These are phyloP conservation scores for Sonneratia caseolaris DNA, from an alignment of 345 rosid species.

Conservation along the genomic window DNA sequence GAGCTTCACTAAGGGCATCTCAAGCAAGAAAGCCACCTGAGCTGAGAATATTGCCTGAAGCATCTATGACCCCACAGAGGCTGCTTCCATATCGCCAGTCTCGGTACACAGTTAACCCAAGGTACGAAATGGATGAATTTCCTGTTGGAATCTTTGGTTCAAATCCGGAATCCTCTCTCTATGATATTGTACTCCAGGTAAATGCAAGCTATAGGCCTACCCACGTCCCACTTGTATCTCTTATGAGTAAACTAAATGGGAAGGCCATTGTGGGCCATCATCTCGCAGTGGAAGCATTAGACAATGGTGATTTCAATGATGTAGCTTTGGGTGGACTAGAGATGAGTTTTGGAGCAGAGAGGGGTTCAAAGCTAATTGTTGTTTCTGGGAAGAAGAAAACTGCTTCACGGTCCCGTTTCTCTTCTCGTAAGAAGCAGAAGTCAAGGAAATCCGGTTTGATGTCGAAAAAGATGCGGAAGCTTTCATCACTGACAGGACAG, in stretches of 20 bases:
- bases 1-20: conserved; percentile 19
- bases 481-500: conserved; percentile 65
- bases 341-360: conserved; percentile 15
- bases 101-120: conserved; percentile 40
- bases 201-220: conserved; percentile 51
- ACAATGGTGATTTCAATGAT: conserved; percentile 24
- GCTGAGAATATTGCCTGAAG: conserved; percentile 17
- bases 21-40: conserved; percentile 23
- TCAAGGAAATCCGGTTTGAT: conserved; percentile 37
- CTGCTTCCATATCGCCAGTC: conserved; percentile 46
- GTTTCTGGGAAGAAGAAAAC: conserved; percentile 21
- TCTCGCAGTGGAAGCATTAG: conserved; percentile 44
- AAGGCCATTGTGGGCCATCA: conserved; percentile 89
- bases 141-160: conserved; percentile 23
- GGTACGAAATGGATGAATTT: conserved; percentile 33
- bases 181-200: conserved; percentile 68
- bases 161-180: conserved; percentile 28
- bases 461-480: conserved; percentile 63
- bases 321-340: conserved; percentile 9
- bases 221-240: conserved; percentile 82
- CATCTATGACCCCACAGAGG: conserved; percentile 41
- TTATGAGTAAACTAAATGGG: conserved; percentile 69
- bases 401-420: conserved; percentile 3
- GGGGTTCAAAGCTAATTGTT: conserved; percentile 21
- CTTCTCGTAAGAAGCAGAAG: conserved; percentile 19